Conservation (phyloP, 2,329 filamentous ascomycete genomes). For the Penicillium fuscoglaucum region DNA sequence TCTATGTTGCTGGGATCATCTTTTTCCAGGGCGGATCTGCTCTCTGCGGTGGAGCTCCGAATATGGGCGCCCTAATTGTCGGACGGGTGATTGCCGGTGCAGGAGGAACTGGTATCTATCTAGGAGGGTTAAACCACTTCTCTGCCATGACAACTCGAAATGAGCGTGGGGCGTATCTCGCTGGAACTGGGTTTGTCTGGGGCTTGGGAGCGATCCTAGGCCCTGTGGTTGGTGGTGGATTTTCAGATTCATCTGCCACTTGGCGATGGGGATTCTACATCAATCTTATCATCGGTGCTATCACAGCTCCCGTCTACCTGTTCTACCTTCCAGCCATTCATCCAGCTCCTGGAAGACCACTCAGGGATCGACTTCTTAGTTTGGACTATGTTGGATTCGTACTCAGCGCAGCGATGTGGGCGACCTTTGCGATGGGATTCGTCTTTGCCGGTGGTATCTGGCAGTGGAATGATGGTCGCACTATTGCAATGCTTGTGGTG, state of each 20-base stretch:
- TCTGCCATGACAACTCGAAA: background rate
- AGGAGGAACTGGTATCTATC: slow-evolving; percentile 37
- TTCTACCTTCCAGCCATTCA: no score
- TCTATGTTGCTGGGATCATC: slow-evolving; percentile 33
- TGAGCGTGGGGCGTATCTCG: slow-evolving; percentile 28
- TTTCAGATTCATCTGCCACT: slow-evolving; percentile 28
- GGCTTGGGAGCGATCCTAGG: slow-evolving; percentile 37
- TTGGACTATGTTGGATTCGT: background rate
- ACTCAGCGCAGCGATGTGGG: background rate
- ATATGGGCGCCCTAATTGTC: slow-evolving; percentile 50
- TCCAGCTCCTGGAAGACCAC: no score
- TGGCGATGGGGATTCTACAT: slow-evolving; percentile 52
- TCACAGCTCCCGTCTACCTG: slow-evolving; percentile 20
- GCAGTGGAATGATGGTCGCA: background rate
- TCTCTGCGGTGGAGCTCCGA: slow-evolving; percentile 48
- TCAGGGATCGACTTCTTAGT: background rate
- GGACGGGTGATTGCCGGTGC: slow-evolving; percentile 40
- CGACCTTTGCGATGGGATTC: background rate
- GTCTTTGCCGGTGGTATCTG: background rate
- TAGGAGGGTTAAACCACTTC: background rate
- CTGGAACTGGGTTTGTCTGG: slow-evolving; percentile 31
- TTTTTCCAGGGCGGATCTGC: slow-evolving; percentile 37
- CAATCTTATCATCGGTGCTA: slow-evolving; percentile 51
- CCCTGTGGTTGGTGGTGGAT: slow-evolving; percentile 41
- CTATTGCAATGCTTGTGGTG: background rate